Conservation (phyloP, 345 rosid species). For the Citrus mangshanensis region DNA sequence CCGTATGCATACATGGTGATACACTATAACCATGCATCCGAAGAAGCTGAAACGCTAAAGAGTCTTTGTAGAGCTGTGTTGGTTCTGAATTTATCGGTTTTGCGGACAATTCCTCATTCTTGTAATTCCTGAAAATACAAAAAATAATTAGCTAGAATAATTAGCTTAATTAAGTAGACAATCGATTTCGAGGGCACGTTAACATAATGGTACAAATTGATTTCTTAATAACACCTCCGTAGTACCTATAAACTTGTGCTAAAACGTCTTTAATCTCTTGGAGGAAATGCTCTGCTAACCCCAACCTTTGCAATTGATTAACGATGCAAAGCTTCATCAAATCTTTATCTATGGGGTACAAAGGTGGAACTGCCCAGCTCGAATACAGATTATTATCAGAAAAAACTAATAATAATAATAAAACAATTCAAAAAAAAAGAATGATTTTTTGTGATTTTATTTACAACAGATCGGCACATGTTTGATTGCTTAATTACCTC, state of each 20-base stretch:
- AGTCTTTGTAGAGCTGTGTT: conserved; percentile 41
- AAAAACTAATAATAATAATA: neutral
- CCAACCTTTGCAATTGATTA: conserved; percentile 44
- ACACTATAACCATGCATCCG: conserved; percentile 47
- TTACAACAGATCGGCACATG: neutral
- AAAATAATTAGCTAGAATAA: no score
- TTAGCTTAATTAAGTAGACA: no score
- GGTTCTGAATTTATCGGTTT: conserved; percentile 7
- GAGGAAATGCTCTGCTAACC: conserved; percentile 50
- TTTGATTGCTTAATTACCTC: conserved; percentile 26
- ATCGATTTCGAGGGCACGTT: no score
- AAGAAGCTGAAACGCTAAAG: conserved; percentile 54
- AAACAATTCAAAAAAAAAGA: no score
- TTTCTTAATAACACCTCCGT: no score
- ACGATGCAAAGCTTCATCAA: conserved; percentile 44
- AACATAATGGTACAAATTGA: no score
- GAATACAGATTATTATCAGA: neutral
- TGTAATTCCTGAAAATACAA: conserved; percentile 27
- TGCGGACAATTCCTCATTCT: conserved; percentile 2
- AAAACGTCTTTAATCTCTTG: conserved; percentile 41
- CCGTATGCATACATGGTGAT: conserved; percentile 43
- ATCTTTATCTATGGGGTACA: conserved; percentile 52
- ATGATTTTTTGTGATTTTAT: no score
- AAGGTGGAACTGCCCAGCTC: conserved; percentile 47
- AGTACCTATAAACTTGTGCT: conserved; percentile 40